These are phyloP conservation scores for Taphrina confusa DNA, from an alignment of 1,139 yeast species.

Conservation along the genomic window DNA sequence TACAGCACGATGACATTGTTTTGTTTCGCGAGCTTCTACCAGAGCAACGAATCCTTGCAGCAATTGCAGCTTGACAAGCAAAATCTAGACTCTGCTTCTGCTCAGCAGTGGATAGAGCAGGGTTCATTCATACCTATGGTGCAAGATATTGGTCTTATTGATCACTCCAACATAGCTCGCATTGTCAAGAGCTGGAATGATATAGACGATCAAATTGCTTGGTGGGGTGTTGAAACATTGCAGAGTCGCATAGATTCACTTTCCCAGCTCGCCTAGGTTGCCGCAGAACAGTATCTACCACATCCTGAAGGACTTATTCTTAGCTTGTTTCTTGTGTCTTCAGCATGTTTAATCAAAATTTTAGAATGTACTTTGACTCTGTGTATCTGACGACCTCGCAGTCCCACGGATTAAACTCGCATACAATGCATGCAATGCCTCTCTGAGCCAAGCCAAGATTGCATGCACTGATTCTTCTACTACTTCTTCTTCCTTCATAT, in stretches of 20 bases:
- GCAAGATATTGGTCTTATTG: constrained; percentile 16
- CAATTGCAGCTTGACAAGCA: constrained; percentile 21
- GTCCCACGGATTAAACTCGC: no score
- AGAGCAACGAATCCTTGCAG: constrained; percentile 10
- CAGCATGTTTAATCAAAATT: no score
- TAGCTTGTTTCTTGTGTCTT: no score
- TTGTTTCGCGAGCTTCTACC: constrained; percentile 22
- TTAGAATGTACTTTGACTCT: no score
- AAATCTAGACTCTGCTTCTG: not conserved
- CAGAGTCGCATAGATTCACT: constrained; percentile 5
- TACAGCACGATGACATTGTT: constrained; percentile 12
- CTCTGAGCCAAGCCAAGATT: no score
- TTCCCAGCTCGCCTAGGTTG: not conserved
- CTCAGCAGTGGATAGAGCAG: constrained; percentile 13
- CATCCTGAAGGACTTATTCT: no score
- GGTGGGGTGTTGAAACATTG: constrained; percentile 7
- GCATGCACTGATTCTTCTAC: no score
- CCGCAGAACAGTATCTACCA: no score
- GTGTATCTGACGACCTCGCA: no score
- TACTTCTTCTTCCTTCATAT: no score
- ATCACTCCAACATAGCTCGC: constrained; percentile 4
- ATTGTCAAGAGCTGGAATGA: constrained; percentile 9
- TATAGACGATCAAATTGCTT: not conserved
- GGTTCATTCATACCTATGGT: constrained; percentile 18
- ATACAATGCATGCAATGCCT: no score